These are phyloP conservation scores for Populus hybrid DNA, from an alignment of 441 rosid genomes.

Conservation along the genomic window DNA sequence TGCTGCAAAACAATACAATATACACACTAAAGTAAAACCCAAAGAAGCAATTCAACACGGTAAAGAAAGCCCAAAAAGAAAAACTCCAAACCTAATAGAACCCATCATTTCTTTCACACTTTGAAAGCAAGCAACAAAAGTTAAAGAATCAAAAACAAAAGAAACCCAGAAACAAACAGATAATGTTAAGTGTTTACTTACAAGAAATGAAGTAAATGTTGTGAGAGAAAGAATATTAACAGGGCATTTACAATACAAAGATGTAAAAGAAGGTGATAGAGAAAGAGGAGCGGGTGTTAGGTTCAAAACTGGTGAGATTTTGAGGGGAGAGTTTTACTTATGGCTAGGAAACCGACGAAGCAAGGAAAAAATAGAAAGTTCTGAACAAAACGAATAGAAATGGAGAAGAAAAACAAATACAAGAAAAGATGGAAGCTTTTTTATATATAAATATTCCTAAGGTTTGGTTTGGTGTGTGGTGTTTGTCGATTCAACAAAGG, in stretches of 20 bases:
- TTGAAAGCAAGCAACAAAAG: conserved; percentile 22
- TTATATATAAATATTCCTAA: not conserved
- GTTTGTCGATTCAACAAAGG: conserved; percentile 37
- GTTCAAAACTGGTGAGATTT: conserved; percentile 48
- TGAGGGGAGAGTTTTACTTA: conserved; percentile 13
- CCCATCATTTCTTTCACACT: conserved; percentile 6
- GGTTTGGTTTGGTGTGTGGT: conserved; percentile 28
- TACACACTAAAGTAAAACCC: not conserved
- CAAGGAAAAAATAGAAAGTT: conserved; percentile 13
- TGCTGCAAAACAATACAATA: conserved; percentile 7
- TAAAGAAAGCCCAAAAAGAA: not conserved
- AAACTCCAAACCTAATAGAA: not conserved
- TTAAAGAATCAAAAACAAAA: not conserved
- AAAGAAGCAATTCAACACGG: not conserved
- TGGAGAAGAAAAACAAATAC: not conserved
- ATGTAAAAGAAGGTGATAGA: not conserved
- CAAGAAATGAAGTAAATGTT: not conserved
- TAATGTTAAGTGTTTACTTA: conserved; percentile 13
- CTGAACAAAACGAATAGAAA: not conserved
- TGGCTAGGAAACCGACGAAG: conserved; percentile 11
- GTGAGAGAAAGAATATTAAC: conserved; percentile 6
- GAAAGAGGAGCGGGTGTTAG: conserved; percentile 27
- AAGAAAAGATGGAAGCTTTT: not conserved
- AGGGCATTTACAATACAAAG: not conserved
- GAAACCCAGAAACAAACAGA: not conserved